Conservation (phyloP, 768 basidiomycete genomes). For the Agaricus subrufescens region DNA sequence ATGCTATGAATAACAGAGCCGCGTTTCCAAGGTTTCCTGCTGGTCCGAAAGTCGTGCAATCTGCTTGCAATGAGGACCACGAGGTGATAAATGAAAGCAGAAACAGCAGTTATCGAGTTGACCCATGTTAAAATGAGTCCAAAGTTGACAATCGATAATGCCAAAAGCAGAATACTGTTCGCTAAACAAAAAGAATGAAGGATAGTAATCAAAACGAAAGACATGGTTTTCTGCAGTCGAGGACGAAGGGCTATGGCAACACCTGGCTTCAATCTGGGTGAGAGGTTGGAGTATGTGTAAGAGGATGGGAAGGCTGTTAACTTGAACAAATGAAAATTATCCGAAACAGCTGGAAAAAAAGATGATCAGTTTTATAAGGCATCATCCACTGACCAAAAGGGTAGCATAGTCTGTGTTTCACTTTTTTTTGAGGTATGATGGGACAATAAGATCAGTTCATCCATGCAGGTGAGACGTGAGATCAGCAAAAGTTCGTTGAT, state of each 20-base stretch:
- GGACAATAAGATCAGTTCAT: background rate
- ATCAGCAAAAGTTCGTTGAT: background rate
- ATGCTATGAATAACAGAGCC: background rate
- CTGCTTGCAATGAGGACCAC: slow-evolving; percentile 10
- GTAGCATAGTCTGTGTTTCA: background rate
- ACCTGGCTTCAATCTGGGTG: background rate
- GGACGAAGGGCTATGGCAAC: background rate
- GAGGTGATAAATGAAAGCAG: slow-evolving; percentile 18
- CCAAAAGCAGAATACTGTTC: slow-evolving; percentile 5
- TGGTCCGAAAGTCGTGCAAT: background rate
- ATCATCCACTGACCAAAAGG: too few species aligned
- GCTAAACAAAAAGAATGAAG: slow-evolving; percentile 1
- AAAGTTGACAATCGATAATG: slow-evolving; percentile 21
- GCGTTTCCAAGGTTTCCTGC: background rate
- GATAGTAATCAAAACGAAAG: background rate
- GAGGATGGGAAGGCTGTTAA: background rate
- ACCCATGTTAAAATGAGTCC: slow-evolving; percentile 23
- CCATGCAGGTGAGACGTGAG: background rate
- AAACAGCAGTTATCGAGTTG: slow-evolving; percentile 16
- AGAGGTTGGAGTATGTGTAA: background rate
- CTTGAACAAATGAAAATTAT: background rate
- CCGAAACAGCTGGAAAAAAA: too few species aligned
- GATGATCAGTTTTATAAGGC: too few species aligned
- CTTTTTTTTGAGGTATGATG: background rate
- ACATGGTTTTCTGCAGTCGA: background rate